These are phyloP conservation scores for Fonsecaea pedrosoi DNA, from an alignment of 2,329 filamentous ascomycete genomes.

Conservation along the genomic window DNA sequence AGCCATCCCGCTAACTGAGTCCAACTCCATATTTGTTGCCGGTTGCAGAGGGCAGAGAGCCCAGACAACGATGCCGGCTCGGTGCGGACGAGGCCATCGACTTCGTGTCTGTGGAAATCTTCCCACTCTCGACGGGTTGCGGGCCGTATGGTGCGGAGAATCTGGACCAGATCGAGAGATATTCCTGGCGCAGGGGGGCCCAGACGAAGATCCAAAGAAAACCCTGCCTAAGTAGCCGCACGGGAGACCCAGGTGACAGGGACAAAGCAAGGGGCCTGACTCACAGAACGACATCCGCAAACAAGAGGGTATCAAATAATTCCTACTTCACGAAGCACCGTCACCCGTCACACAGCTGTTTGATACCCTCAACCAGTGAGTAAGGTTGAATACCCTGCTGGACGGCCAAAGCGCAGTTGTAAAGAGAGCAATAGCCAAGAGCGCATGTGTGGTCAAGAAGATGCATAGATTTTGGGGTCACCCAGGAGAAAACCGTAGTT, in stretches of 20 bases:
- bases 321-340: not conserved
- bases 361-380: not conserved
- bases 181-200: no score
- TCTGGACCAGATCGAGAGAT: not conserved
- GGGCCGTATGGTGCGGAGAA: slow-evolving; percentile 8
- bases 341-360: not conserved
- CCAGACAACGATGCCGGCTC: not conserved
- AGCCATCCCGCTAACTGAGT: no score
- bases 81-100: not conserved
- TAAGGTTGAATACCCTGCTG: not conserved
- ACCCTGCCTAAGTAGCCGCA: not conserved
- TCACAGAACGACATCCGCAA: not conserved
- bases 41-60: no score
- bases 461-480: not conserved
- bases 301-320: not conserved
- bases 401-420: not conserved
- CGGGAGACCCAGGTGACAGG: not conserved
- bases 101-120: not conserved
- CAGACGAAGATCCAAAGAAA: not conserved
- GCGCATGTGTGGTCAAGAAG: not conserved
- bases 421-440: not conserved
- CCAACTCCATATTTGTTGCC: no score
- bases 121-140: not conserved
- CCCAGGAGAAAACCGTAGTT: not conserved
- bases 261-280: not conserved